Evolutionary conservation across 208 protist genomes (phyloP), one percentile per base, ranked within the genome.

Genomic region (Trypanosoma rangeli): DNA sequence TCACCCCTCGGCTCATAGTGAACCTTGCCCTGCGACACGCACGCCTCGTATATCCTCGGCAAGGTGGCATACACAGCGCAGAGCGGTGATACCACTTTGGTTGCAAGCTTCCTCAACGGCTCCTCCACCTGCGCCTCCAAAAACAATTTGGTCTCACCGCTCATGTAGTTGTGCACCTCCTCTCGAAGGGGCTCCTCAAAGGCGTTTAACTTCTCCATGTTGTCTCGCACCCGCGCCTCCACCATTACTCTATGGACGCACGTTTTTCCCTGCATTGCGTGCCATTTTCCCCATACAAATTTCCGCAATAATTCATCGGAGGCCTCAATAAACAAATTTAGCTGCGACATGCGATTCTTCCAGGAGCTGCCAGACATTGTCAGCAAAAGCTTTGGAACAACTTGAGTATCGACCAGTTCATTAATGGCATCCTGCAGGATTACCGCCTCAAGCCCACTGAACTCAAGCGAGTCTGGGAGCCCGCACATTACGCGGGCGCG

Each of bases 401-500:
- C 46, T 52, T 62, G 49, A 52, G 24, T 20, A 33, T 65, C 68
- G n/a, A 73, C 61, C 20, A 67, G 33, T 28, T 73, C 68, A 1
- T 15, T 56, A 26, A 73, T 58, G 22, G 57, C 68, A 56, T 73
- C 68, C 5, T 67, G 50, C 52, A 73, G 48, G 37, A 61, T 49
- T 12, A 5, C 39, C 46, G 50, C 54, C 58, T 73, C 68, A 9
- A 13, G 10, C 20, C 68, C 58, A 39, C 68, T 62, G 50, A 57
- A 65, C 26, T 67, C 59, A 10, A 65, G 20, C 24, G 53, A 64
- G 48, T 67, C 57, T 22, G 53, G 53, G 12, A 73, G 39, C 10
- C 61, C 68, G 64, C 58, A 73, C 37, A 57, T 44, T 12, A 65
- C 37, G 24, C 68, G 68, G 24, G 68, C 61, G 15, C 68, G 68